These are phyloP conservation scores for Nannochloropsis oceanica DNA, from an alignment of 108 stramenopile species.

Conservation along the genomic window DNA sequence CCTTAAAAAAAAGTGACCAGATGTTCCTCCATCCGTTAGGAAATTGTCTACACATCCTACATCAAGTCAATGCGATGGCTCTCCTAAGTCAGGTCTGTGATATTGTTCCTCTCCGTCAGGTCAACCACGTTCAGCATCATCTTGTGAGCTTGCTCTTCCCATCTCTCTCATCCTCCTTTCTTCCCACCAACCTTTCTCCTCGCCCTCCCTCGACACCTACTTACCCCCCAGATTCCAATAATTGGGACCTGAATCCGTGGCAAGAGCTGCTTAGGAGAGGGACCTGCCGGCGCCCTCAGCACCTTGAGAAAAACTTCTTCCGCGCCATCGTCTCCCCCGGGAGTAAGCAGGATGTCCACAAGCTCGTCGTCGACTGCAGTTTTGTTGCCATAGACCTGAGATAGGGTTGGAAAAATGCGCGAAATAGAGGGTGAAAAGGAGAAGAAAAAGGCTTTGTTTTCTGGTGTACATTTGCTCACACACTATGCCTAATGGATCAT, in stretches of 20 bases:
- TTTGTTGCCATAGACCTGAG: conserved; percentile 9
- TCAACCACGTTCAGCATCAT: background rate
- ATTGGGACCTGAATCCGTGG: conserved; percentile 6
- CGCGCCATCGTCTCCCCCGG: conserved; percentile 28
- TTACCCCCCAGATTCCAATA: background rate
- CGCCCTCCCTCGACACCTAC: background rate
- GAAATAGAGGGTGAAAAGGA: background rate
- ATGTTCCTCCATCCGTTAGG: too few relatives aligned
- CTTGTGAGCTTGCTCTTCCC: background rate
- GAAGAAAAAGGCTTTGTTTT: background rate
- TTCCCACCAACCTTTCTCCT: background rate
- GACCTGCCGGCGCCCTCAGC: conserved; percentile 23
- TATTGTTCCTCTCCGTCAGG: background rate
- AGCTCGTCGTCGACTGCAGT: conserved; percentile 18
- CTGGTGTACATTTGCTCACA: too few relatives aligned
- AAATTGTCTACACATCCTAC: too few relatives aligned
- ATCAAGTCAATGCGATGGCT: too few relatives aligned
- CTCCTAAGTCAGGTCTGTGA: background rate
- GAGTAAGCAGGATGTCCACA: conserved; percentile 21
- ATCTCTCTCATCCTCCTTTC: background rate
- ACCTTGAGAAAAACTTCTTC: conserved; percentile 31
- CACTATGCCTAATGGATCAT: too few relatives aligned
- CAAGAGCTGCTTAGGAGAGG: conserved; percentile 10
- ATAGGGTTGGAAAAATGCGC: background rate
- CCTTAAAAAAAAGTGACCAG: too few relatives aligned